A percentile compares a stretch with the other conserved stretches of the same genome.
Evolutionary conservation across 257 asterid genomes (phyloP).

Genomic region (Ocimum tenuiflorum): DNA sequence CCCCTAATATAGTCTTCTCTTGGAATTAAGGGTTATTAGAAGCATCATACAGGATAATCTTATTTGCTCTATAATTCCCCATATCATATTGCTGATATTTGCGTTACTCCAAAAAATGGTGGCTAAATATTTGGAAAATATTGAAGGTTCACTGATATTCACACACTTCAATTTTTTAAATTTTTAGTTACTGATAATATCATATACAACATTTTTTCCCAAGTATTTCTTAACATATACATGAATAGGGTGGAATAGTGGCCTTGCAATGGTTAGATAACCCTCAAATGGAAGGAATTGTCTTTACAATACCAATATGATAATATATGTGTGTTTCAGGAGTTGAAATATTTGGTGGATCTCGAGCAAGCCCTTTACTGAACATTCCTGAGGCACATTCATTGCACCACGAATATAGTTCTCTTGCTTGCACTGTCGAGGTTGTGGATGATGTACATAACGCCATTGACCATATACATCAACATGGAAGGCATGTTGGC

Average conservation of each 20-base stretch:
- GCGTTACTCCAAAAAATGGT: background rate
- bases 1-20: background rate
- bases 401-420: slow-evolving; percentile 86
- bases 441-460: slow-evolving; percentile 85
- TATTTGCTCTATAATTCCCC: background rate
- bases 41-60: background rate
- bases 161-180: background rate
- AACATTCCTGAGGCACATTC: slow-evolving; percentile 68
- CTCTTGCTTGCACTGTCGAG: slow-evolving; percentile 89
- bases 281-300: slow-evolving; percentile 1
- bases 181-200: background rate
- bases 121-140: background rate
- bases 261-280: background rate
- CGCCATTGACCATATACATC: slow-evolving; percentile 88
- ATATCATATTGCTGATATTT: background rate
- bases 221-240: background rate
- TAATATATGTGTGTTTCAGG: slow-evolving; percentile 38
- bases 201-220: background rate
- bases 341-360: slow-evolving; percentile 77
- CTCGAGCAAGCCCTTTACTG: slow-evolving; percentile 61
- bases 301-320: background rate
- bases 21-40: background rate
- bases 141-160: background rate
- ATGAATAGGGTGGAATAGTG: background rate
- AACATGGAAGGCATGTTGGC: slow-evolving; percentile 70